Evolutionary conservation across 345 rosid species (phyloP), one percentile per base, ranked within the genome.

Genomic region (Excoecaria agallocha): DNA sequence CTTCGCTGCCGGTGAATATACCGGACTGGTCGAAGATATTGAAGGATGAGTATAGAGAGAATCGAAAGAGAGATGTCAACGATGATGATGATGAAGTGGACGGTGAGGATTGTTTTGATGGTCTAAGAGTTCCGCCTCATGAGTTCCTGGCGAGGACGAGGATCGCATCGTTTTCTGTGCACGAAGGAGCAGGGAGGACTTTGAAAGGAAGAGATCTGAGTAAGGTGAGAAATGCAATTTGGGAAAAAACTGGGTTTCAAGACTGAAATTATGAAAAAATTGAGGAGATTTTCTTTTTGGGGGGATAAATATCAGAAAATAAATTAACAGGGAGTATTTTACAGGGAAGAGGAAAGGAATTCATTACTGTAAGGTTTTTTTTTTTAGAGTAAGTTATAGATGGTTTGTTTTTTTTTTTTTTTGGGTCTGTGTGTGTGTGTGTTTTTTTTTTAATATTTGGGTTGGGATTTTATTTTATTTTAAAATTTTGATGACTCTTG

Each of bases 1-100:
- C 93, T 35, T 93, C 99, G 63, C 83, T 94, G 17, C 97, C 99
- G 67, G 89, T 95, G 15, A 91, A 93, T 87, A 82, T 95, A 9
- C 99, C 99, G 35, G 98, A 95, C 89, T 95, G 99, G 99, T 89
- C 99, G 15, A 95, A 91, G 91, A 95, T 95, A 61, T 82, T 95
- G 83, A 83, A 85, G 62, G 89, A 83, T 6, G 99, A 95, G 76
- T 82, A 88, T 71, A 74, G 89, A 22, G 92, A 81, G 49, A 84
- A 74, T 35, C 83, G 86, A 19, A 68, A 93, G 76, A 75, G 80
- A 64, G 84, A 68, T 6, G 77, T 63, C 50, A 83, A 73, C 6
- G 91, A 77, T 9, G 88, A 74, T 3, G 94, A 61, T 30, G 80
- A 69, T 1, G 80, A 61, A 0, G 80, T 49, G 35, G 85, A 78